Evolutionary conservation across 495 filamentous ascomycete genomes (phyloP).

Genomic region (Penicillium coprophilum): DNA sequence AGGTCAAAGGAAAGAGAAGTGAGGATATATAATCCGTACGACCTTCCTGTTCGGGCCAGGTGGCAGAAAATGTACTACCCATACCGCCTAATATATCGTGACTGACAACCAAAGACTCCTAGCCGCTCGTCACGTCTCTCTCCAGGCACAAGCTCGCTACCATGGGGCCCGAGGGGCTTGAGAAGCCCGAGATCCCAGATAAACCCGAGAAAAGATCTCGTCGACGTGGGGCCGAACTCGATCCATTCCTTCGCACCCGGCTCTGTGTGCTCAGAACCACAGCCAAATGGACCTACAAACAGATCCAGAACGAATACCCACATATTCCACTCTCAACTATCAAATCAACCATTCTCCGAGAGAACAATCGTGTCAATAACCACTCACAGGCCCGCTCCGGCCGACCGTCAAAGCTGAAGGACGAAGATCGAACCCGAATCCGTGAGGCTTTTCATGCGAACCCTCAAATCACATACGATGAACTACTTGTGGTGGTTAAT

Average conservation of each 20-base stretch:
- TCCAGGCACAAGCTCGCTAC: neutral
- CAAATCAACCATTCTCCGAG: conserved; percentile 7
- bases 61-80: neutral
- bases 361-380: conserved; percentile 10
- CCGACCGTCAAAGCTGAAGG: conserved; percentile 14
- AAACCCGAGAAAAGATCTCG: conserved; percentile 2
- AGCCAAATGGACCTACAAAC: conserved; percentile 14
- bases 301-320: conserved; percentile 13
- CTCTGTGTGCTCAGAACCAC: conserved; percentile 13
- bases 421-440: conserved; percentile 9
- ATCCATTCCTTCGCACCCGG: conserved; percentile 14
- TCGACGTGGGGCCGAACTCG: conserved; percentile 9
- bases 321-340: conserved; percentile 14
- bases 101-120: neutral
- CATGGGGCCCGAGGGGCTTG: conserved; percentile 6
- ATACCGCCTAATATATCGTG: neutral
- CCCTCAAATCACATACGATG: conserved; percentile 11
- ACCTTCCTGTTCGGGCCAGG: neutral
- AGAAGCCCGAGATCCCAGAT: neutral
- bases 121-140: neutral
- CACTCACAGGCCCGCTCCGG: conserved; percentile 12
- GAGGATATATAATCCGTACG: neutral
- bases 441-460: conserved; percentile 10
- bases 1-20: neutral
- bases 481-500: conserved; percentile 12